phyloP scores from a whole-genome alignment of 1,284 basidiomycete genomes.

The Puccinia hordei region DNA sequence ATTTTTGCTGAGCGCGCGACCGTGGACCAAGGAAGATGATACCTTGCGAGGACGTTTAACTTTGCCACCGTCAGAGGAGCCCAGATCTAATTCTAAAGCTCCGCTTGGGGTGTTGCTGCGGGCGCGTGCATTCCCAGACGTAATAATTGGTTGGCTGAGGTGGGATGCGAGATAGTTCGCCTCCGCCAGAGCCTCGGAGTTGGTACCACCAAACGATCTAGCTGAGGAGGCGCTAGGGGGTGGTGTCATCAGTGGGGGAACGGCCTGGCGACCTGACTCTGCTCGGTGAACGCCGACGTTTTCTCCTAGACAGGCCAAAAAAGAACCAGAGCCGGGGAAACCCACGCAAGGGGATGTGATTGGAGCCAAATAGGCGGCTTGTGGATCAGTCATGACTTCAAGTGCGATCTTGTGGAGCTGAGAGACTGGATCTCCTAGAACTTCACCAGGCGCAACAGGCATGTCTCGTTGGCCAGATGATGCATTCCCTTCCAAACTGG shows the following conservation, averaged over 20 bases:
- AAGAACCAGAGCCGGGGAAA: slow-evolving; percentile 48
- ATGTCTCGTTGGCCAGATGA: slow-evolving; percentile 36
- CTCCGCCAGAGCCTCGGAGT: slow-evolving; percentile 32
- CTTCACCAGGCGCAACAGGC: slow-evolving; percentile 68
- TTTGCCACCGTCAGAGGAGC: slow-evolving; percentile 58
- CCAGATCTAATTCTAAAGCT: slow-evolving; percentile 6
- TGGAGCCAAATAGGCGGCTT: slow-evolving; percentile 22
- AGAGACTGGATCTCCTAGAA: slow-evolving; percentile 87
- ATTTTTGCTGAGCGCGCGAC: slow-evolving; percentile 2
- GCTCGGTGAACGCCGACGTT: slow-evolving; percentile 52
- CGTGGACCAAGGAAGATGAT: slow-evolving; percentile 53
- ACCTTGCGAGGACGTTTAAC: slow-evolving; percentile 57
- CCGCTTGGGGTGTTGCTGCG: slow-evolving; percentile 29
- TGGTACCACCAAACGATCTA: slow-evolving; percentile 32
- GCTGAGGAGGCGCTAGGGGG: slow-evolving; percentile 46
- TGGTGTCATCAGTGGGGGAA: slow-evolving; percentile 33
- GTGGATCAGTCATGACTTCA: neutral
- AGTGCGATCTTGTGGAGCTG: slow-evolving; percentile 73
- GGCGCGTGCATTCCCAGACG: slow-evolving; percentile 11
- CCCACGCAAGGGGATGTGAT: slow-evolving; percentile 16
- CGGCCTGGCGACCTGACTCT: slow-evolving; percentile 28
- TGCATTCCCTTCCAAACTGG: slow-evolving; percentile 67
- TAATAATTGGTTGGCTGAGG: slow-evolving; percentile 17
- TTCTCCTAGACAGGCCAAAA: slow-evolving; percentile 52
- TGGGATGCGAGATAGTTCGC: slow-evolving; percentile 13